phyloP scores from a whole-genome alignment of 2,329 filamentous ascomycete species.

The Didymella keratinophila region DNA sequence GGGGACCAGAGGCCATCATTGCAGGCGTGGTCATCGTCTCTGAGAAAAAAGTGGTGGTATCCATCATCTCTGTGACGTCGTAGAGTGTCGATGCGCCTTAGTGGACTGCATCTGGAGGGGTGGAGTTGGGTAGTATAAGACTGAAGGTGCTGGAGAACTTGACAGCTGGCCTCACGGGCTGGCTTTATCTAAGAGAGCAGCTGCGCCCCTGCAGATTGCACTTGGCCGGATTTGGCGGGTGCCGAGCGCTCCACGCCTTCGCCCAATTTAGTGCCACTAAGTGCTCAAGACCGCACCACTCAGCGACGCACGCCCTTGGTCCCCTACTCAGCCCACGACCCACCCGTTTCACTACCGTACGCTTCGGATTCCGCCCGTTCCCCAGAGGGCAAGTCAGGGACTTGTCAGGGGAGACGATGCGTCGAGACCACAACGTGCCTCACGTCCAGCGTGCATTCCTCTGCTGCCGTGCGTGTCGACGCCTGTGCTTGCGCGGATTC shows the following conservation, averaged over 20 bases:
- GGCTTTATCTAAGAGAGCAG: conserved; percentile 45
- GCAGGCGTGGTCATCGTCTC: conserved; percentile 37
- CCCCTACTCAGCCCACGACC: conserved; percentile 38
- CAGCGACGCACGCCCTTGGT: conserved; percentile 22
- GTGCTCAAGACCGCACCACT: conserved; percentile 21
- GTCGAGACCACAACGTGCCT: conserved; percentile 24
- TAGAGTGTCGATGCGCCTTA: conserved; percentile 39
- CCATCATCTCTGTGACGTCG: conserved; percentile 41
- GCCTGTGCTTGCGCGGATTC: conserved; percentile 13
- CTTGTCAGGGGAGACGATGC: conserved; percentile 29
- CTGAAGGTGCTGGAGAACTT: conserved; percentile 37
- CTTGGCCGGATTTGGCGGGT: conserved; percentile 23
- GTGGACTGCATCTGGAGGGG: conserved; percentile 43
- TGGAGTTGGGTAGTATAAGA: conserved; percentile 37
- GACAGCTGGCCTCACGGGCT: conserved; percentile 43
- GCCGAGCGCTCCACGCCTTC: conserved; percentile 17
- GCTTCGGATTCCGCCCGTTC: conserved; percentile 29
- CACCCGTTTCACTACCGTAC: conserved; percentile 38
- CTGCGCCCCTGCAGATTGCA: conserved; percentile 29
- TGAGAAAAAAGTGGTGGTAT: conserved; percentile 32
- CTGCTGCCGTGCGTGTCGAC: conserved; percentile 14
- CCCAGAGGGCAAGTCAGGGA: conserved; percentile 24
- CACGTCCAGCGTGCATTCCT: conserved; percentile 21
- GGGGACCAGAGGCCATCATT: conserved; percentile 35
- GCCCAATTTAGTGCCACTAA: conserved; percentile 28